Conservation (phyloP, 306 rosid genomes). For the Cajanus cajan region DNA sequence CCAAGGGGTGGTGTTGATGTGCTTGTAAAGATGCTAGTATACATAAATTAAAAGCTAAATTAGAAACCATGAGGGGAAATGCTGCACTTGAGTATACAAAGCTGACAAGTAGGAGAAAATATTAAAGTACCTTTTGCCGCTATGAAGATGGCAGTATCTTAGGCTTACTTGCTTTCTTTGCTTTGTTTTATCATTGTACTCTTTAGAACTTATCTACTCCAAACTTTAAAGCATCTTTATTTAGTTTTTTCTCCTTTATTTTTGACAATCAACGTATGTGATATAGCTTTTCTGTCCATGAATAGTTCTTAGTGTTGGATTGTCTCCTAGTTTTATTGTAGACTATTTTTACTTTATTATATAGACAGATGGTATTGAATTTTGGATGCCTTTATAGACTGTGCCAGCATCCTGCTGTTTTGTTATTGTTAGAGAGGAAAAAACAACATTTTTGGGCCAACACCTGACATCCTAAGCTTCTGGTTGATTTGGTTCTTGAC, state of each 20-base stretch:
- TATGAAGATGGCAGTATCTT: background rate
- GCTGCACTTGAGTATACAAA: background rate
- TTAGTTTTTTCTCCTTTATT: background rate
- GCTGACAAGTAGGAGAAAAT: background rate
- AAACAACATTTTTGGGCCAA: background rate
- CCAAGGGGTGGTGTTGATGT: background rate
- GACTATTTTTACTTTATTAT: background rate
- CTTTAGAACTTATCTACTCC: background rate
- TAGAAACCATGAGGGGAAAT: background rate
- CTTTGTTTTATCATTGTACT: background rate
- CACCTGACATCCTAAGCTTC: background rate
- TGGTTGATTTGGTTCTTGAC: constrained; percentile 17
- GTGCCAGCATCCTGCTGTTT: background rate
- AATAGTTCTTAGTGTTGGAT: background rate
- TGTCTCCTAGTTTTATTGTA: background rate
- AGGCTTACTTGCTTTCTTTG: background rate
- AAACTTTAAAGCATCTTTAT: constrained; percentile 11
- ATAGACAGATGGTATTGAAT: background rate
- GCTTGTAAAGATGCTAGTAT: constrained; percentile 2
- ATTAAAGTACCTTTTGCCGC: background rate
- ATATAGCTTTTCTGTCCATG: constrained; percentile 11
- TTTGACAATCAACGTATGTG: background rate
- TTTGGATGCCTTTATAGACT: constrained; percentile 2
- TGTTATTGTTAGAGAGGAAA: background rate
- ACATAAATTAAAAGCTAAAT: background rate